Evolutionary conservation across 495 filamentous ascomycete genomes (phyloP).

Genomic region (Neurospora sp.): DNA sequence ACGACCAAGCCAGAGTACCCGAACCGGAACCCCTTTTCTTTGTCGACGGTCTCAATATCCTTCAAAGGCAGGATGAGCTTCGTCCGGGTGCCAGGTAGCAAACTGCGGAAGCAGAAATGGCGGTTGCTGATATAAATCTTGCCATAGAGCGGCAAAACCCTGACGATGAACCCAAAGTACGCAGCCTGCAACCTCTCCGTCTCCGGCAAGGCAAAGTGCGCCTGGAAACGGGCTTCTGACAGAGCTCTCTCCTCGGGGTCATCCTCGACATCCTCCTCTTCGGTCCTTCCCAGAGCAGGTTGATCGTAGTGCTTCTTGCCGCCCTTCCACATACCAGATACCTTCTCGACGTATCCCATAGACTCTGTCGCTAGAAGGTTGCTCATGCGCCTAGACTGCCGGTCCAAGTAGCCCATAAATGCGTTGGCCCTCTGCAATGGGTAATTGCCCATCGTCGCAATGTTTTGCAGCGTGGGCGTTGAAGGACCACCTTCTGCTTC

Average conservation of each 20-base stretch:
- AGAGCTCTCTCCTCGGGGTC: slow-evolving; percentile 52
- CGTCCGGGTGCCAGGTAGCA: slow-evolving; percentile 81
- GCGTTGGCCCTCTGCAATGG: slow-evolving; percentile 80
- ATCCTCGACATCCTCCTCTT: slow-evolving; percentile 47
- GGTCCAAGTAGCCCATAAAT: slow-evolving; percentile 74
- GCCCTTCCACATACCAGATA: slow-evolving; percentile 95
- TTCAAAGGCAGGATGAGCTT: slow-evolving; percentile 87
- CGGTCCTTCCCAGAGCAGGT: slow-evolving; percentile 53
- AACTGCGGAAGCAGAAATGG: slow-evolving; percentile 89
- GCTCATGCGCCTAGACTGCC: slow-evolving; percentile 67
- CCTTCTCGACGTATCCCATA: slow-evolving; percentile 95
- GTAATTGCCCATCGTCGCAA: slow-evolving; percentile 65
- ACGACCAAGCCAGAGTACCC: slow-evolving; percentile 88
- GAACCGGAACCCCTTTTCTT: slow-evolving; percentile 90
- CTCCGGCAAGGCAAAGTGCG: slow-evolving; percentile 79
- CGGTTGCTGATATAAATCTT: slow-evolving; percentile 91
- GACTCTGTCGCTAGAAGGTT: slow-evolving; percentile 81
- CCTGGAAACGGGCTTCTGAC: slow-evolving; percentile 68
- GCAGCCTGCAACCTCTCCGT: slow-evolving; percentile 82
- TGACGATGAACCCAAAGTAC: slow-evolving; percentile 80
- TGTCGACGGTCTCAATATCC: slow-evolving; percentile 88
- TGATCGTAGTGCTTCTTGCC: slow-evolving; percentile 83
- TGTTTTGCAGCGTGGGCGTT: slow-evolving; percentile 55
- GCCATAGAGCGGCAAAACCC: slow-evolving; percentile 86
- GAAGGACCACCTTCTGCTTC: slow-evolving; percentile 26